Percentiles rank a stretch among this genome's conserved stretches.
These are phyloP conservation scores for Trichoderma sp. DNA, from an alignment of 2,329 filamentous ascomycete species.

Conservation along the genomic window DNA sequence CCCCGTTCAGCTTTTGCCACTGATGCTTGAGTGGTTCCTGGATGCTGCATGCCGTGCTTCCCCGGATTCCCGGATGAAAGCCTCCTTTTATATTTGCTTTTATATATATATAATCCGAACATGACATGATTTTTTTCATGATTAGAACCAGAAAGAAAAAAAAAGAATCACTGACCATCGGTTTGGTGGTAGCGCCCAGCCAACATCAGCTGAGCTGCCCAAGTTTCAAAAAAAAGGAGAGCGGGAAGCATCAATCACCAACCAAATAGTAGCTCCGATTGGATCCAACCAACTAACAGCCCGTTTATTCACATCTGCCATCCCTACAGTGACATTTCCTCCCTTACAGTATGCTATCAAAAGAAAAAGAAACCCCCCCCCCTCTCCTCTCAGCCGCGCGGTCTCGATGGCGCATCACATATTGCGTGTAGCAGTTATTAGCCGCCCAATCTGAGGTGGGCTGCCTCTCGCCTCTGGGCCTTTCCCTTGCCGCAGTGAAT, in stretches of 20 bases:
- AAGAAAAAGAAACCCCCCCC: neutral
- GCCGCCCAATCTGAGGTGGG: neutral
- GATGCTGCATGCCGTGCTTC: neutral
- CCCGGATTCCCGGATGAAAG: neutral
- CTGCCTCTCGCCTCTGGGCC: constrained; percentile 5
- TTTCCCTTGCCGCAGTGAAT: neutral
- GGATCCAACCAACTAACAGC: neutral
- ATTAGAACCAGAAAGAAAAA: neutral
- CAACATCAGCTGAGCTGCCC: neutral
- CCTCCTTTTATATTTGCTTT: neutral
- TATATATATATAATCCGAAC: neutral
- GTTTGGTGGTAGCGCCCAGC: neutral
- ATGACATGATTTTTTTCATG: neutral
- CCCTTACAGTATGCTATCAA: neutral
- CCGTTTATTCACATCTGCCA: neutral
- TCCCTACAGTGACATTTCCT: neutral
- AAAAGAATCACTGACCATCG: neutral
- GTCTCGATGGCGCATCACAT: constrained; percentile 1
- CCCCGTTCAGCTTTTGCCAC: neutral
- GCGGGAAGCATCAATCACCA: neutral
- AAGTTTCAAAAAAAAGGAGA: neutral
- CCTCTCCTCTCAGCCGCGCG: constrained; percentile 20
- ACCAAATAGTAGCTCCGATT: neutral
- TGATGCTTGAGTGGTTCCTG: neutral
- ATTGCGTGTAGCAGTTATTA: neutral